phyloP scores from a whole-genome alignment of 2,329 filamentous ascomycete species.

The Sporothrix brunneoviolacea region DNA sequence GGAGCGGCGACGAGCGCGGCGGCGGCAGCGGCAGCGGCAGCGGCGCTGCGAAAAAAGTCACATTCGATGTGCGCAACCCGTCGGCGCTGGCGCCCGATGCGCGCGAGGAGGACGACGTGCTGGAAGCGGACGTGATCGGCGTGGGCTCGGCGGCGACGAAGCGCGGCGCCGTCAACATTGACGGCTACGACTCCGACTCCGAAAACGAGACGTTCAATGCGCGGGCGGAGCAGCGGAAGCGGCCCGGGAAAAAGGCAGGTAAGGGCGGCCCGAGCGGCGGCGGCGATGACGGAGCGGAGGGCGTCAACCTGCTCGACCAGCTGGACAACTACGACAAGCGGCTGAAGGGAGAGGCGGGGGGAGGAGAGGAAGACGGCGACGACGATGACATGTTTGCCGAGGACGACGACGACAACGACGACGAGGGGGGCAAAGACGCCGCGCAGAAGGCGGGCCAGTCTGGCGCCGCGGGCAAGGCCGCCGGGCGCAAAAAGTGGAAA shows the following conservation, averaged over 20 bases:
- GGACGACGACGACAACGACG: slow-evolving; percentile 46
- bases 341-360: slow-evolving; percentile 27
- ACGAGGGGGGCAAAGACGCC: slow-evolving; percentile 30
- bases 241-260: slow-evolving; percentile 19
- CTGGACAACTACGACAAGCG: slow-evolving; percentile 48
- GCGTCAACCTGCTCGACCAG: slow-evolving; percentile 45
- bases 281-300: slow-evolving; percentile 19
- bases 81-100: slow-evolving; percentile 83
- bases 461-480: slow-evolving; percentile 19
- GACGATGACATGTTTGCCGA: slow-evolving; percentile 84
- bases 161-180: slow-evolving; percentile 89
- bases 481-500: slow-evolving; percentile 52
- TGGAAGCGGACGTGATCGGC: slow-evolving; percentile 91
- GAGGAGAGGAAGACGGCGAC: slow-evolving; percentile 46
- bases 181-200: slow-evolving; percentile 94
- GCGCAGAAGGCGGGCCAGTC: slow-evolving; percentile 16
- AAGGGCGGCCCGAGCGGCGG: neutral
- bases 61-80: slow-evolving; percentile 92
- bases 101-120: slow-evolving; percentile 62
- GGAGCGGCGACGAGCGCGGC: slow-evolving; percentile 41
- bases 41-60: slow-evolving; percentile 61
- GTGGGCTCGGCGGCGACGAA: slow-evolving; percentile 68
- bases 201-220: slow-evolving; percentile 82
- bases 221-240: slow-evolving; percentile 56
- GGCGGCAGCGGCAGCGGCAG: slow-evolving; percentile 32